Evolutionary conservation across 2,329 filamentous ascomycete species (phyloP).

Genomic region (Aspergillus quadrilineatus): DNA sequence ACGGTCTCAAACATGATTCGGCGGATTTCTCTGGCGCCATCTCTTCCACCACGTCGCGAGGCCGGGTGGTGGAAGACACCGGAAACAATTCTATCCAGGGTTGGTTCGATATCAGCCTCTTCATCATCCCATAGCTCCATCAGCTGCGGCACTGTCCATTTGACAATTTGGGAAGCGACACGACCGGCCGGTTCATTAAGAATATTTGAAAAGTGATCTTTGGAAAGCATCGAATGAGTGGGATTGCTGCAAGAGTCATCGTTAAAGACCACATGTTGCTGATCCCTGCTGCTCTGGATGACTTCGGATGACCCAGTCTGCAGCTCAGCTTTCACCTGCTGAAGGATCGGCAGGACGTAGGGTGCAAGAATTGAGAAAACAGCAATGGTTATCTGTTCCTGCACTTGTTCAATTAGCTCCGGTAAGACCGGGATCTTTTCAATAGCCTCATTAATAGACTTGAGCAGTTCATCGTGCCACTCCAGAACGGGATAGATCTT

Average conservation of each 20-base stretch:
- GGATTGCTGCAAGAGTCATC: conserved; percentile 76
- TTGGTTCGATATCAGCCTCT: conserved; percentile 64
- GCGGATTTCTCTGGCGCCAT: conserved; percentile 71
- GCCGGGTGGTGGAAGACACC: conserved; percentile 89
- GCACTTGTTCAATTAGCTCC: conserved; percentile 79
- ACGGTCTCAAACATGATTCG: conserved; percentile 76
- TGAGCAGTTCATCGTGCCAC: conserved; percentile 86
- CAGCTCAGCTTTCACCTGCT: conserved; percentile 83
- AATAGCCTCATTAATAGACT: conserved; percentile 72
- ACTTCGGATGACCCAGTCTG: conserved; percentile 82
- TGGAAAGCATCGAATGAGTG: conserved; percentile 93
- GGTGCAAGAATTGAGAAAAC: conserved; percentile 90
- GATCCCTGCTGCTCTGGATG: conserved; percentile 76
- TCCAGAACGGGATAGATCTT: conserved; percentile 88
- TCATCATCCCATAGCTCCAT: conserved; percentile 87
- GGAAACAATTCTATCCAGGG: conserved; percentile 72
- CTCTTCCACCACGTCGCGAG: conserved; percentile 66
- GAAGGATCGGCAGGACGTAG: conserved; percentile 80
- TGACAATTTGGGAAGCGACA: conserved; percentile 73
- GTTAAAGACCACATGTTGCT: conserved; percentile 84
- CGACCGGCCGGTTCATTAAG: conserved; percentile 87
- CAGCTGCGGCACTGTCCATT: conserved; percentile 85
- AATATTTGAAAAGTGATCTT: conserved; percentile 90
- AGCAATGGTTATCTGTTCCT: conserved; percentile 84
- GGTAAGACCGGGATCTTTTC: conserved; percentile 83